Evolutionary conservation across 78 protist species (phyloP), one percentile per base, ranked within the genome.

Genomic region (Isochrysis galbana): DNA sequence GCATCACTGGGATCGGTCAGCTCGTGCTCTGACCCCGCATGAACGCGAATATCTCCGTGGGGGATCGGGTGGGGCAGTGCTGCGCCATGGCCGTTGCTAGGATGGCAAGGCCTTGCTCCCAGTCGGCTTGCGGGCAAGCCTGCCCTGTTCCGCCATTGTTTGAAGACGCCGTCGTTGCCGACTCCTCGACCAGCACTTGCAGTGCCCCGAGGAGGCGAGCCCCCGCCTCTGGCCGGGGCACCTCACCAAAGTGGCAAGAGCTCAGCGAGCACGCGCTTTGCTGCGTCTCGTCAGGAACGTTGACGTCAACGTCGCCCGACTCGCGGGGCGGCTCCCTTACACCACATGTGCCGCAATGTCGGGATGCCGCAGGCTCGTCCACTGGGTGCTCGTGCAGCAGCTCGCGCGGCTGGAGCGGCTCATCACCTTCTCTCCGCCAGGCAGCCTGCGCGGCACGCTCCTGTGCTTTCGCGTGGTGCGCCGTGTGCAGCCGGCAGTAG

Each of bases 21-120:
- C n/a, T n/a, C n/a, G n/a, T n/a, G n/a, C n/a, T n/a, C n/a, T n/a
- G n/a, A n/a, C n/a, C n/a, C n/a, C n/a, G n/a, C 82, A 72, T 34
- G 82, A 72, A 72, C n/a, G 82, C 82, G 82, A 72, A 19, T 38
- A 72, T 72, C 82, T 72, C 82, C 19, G 36, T 42, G 44, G 82
- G 4, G 21, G 82, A 72, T 17, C 42, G 36, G 21, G 82, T 34
- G 42, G 26, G 82, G 42, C 82, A 72, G 82, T 36, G 82, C 82
- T n/a, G 36, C 44, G 82, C 5, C n/a, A 72, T 25, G 44, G 82
- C 82, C 42, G 10, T 42, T 21, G 42, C 82, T 21, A 72, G 82
- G 32, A 72, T 19, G 82, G 21, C 46, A 19, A 72, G 82, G n/a
- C 2, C 36, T 17, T 2, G 11, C 42, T 72, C 42, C 82, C 82